Conservation (phyloP, 352 stramenopile genomes). For the Globisporangium solare region DNA sequence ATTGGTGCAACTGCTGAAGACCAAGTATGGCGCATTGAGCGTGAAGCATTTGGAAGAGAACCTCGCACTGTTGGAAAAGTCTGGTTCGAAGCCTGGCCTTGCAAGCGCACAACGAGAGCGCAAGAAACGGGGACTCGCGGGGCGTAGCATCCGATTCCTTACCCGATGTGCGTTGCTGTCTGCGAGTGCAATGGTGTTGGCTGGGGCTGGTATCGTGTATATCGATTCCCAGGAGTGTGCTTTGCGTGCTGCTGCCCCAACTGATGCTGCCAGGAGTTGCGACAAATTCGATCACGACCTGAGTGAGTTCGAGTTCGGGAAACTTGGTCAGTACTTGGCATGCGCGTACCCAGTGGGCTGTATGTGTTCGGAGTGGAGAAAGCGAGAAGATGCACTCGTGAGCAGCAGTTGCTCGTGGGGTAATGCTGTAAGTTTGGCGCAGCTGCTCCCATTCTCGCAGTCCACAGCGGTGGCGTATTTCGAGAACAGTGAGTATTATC, state of each 20-base stretch:
- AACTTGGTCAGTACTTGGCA: conserved; percentile 19
- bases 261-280: conserved; percentile 17
- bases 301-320: conserved; percentile 25
- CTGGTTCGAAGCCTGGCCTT: neutral
- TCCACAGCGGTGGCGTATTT: neutral
- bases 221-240: conserved; percentile 29
- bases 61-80: conserved; percentile 32
- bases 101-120: conserved; percentile 3
- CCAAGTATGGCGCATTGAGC: conserved; percentile 70
- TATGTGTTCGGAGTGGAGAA: conserved; percentile 44
- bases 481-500: conserved; percentile 18
- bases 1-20: conserved; percentile 49
- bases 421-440: conserved; percentile 21
- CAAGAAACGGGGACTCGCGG: conserved; percentile 11
- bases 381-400: conserved; percentile 28
- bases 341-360: conserved; percentile 29
- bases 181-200: conserved; percentile 1
- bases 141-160: conserved; percentile 7
- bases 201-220: conserved; percentile 25
- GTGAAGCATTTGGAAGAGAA: conserved; percentile 71
- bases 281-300: conserved; percentile 24
- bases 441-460: conserved; percentile 39
- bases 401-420: conserved; percentile 15
- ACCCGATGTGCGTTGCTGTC: conserved; percentile 14
- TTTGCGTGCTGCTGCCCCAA: conserved; percentile 2